Conservation (phyloP, 305 asterid genomes). For the Petunia hybrid region DNA sequence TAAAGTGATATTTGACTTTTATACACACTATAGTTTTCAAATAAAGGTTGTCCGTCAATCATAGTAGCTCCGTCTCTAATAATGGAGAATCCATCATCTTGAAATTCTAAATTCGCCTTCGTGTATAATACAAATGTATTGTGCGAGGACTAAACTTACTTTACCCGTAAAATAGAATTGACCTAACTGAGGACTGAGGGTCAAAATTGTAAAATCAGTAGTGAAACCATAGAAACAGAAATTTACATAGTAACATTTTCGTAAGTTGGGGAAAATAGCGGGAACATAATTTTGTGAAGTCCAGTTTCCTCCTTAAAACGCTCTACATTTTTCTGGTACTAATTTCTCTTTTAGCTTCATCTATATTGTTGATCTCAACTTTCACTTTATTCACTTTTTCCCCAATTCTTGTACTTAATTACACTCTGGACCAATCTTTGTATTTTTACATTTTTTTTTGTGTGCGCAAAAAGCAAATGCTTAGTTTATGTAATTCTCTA, state of each 20-base stretch:
- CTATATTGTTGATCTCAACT: conserved; percentile 17
- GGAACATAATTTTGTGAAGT: too few relatives aligned
- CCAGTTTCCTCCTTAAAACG: too few relatives aligned
- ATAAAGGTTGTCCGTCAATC: too few relatives aligned
- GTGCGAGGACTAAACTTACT: too few relatives aligned
- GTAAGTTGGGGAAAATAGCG: background rate
- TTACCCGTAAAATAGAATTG: too few relatives aligned
- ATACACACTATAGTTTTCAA: too few relatives aligned
- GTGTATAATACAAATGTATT: too few relatives aligned
- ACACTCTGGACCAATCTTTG: background rate
- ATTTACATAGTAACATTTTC: background rate
- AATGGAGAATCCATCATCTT: too few relatives aligned
- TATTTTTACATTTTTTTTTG: too few relatives aligned
- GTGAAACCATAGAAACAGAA: background rate
- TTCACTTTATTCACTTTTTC: background rate
- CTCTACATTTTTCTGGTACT: background rate
- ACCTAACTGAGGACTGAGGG: background rate
- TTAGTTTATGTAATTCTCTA: background rate
- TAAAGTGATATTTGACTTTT: too few relatives aligned
- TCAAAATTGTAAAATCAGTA: background rate
- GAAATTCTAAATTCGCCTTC: too few relatives aligned
- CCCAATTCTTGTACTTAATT: background rate
- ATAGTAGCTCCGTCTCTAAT: too few relatives aligned
- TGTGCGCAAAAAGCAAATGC: background rate
- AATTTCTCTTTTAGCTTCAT: background rate